Conservation (phyloP, 495 filamentous ascomycete genomes). For the Acidiella bohemica region DNA sequence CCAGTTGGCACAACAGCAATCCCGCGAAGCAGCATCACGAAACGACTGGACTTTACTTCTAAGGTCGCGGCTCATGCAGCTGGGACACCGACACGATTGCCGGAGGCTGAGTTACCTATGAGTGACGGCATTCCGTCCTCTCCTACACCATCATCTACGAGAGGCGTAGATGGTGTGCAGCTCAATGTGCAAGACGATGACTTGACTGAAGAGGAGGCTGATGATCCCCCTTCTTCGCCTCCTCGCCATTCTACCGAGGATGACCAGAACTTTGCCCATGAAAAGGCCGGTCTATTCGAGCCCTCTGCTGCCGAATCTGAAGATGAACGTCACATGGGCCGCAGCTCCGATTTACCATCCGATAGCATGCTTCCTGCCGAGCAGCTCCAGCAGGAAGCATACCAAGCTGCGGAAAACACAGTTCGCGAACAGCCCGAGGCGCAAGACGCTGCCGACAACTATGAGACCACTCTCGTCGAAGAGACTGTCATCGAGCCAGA, state of each 20-base stretch:
- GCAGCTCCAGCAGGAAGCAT: conserved; percentile 12
- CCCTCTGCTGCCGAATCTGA: too few species aligned
- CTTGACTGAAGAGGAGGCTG: not conserved
- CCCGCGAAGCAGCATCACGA: conserved; percentile 9
- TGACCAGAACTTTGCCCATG: too few species aligned
- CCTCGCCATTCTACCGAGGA: conserved; percentile 1
- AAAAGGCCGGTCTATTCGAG: too few species aligned
- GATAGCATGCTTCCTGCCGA: conserved; percentile 7
- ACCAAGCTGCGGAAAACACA: conserved; percentile 4
- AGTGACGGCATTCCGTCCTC: conserved; percentile 64
- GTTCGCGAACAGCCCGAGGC: too few species aligned
- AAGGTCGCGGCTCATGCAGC: not conserved
- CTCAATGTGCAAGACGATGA: not conserved
- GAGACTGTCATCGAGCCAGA: conserved; percentile 11
- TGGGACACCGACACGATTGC: conserved; percentile 5
- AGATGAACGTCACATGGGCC: too few species aligned
- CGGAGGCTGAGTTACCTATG: conserved; percentile 29
- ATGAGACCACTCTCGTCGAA: conserved; percentile 8
- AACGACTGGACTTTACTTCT: conserved; percentile 31
- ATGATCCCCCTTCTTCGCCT: conserved; percentile 11
- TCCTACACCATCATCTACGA: conserved; percentile 47
- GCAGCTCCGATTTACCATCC: conserved; percentile 9
- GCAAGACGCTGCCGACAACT: not conserved
- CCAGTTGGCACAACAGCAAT: conserved; percentile 26
- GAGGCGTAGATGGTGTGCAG: not conserved